phyloP scores from a whole-genome alignment of 805 yeast species.

The Metschnikowia henanensis region DNA sequence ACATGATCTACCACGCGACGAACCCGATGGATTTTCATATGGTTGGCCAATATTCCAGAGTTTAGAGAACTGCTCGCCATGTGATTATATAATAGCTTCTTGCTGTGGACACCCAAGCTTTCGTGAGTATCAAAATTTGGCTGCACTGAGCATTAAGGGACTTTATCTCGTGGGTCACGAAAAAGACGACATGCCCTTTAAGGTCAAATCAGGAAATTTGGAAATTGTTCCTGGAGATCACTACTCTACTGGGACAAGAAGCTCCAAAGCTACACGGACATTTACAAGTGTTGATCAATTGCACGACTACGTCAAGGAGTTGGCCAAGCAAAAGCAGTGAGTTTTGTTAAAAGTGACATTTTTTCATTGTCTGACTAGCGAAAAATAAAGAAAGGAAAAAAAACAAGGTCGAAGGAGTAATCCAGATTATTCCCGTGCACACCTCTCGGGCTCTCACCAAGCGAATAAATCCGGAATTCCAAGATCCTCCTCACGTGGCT shows the following conservation, averaged over 20 bases:
- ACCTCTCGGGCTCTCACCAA: too few species aligned
- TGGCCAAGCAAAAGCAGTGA: background rate
- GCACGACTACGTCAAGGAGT: background rate
- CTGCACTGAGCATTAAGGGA: constrained; percentile 2
- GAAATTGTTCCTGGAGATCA: constrained; percentile 1
- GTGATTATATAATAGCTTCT: constrained; percentile 14
- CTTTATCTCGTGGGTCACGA: constrained; percentile 12
- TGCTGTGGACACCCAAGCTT: constrained; percentile 6
- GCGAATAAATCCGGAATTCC: too few species aligned
- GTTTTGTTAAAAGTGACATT: too few species aligned
- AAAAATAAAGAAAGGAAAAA: too few species aligned
- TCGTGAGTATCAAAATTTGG: constrained; percentile 4
- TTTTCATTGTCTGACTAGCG: too few species aligned
- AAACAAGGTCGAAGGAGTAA: too few species aligned
- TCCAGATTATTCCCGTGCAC: too few species aligned
- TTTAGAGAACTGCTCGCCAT: background rate
- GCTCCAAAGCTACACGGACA: background rate
- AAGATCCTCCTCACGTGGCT: too few species aligned
- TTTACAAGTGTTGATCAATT: constrained; percentile 22
- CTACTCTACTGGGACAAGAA: background rate
- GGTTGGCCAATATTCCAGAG: constrained; percentile 16
- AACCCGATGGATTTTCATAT: background rate
- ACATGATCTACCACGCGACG: constrained; percentile 5
- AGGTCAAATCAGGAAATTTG: constrained; percentile 8
- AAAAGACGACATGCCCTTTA: constrained; percentile 3